phyloP scores from a whole-genome alignment of 2,329 filamentous ascomycete species.

The Westerdykella ornata region DNA sequence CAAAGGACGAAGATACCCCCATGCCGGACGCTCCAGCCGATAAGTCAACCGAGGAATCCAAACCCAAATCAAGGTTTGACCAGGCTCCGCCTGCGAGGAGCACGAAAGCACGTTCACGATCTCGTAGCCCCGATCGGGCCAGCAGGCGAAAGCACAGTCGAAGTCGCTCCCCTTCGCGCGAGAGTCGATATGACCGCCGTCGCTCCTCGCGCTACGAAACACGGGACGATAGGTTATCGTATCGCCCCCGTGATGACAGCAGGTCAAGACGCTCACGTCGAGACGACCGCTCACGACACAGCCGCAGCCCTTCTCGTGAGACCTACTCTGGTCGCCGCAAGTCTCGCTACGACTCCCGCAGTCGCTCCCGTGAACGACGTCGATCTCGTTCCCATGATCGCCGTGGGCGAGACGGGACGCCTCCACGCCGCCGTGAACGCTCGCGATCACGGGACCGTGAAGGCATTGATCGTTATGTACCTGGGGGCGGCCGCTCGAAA shows the following conservation, averaged over 20 bases:
- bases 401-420: background rate
- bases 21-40: constrained; percentile 26
- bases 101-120: constrained; percentile 23
- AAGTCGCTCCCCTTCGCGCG: constrained; percentile 28
- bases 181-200: constrained; percentile 19
- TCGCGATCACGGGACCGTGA: constrained; percentile 29
- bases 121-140: constrained; percentile 23
- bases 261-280: constrained; percentile 17
- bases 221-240: constrained; percentile 21
- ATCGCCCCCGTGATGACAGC: constrained; percentile 16
- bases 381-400: constrained; percentile 14
- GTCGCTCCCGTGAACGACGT: constrained; percentile 18
- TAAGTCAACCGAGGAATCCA: constrained; percentile 9
- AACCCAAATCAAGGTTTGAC: constrained; percentile 20
- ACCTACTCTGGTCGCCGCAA: constrained; percentile 24
- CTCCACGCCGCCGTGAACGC: constrained; percentile 4
- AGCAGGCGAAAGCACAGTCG: constrained; percentile 23
- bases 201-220: constrained; percentile 19
- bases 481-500: constrained; percentile 17
- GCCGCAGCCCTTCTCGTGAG: constrained; percentile 26
- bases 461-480: constrained; percentile 36
- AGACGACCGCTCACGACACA: constrained; percentile 17
- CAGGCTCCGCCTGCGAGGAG: constrained; percentile 17
- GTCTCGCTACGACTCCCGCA: constrained; percentile 23
- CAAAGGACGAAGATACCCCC: constrained; percentile 17